Evolutionary conservation across 2,329 filamentous ascomycete genomes (phyloP).

Genomic region (Venturia asperata): DNA sequence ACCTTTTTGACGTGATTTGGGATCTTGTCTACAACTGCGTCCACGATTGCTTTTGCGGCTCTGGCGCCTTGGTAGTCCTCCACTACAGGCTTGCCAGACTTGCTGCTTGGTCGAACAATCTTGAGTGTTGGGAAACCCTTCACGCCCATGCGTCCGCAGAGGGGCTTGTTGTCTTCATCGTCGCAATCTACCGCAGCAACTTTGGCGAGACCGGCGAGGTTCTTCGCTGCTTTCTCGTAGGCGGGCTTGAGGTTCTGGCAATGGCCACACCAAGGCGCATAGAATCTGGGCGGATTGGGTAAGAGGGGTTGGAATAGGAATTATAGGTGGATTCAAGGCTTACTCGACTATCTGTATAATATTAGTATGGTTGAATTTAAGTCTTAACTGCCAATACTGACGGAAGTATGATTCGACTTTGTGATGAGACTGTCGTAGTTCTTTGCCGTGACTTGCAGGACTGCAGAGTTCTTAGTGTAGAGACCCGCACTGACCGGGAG

Average conservation of each 20-base stretch:
- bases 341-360: constrained; percentile 35
- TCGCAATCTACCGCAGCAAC: constrained; percentile 95
- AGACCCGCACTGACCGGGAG: constrained; percentile 60
- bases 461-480: constrained; percentile 80
- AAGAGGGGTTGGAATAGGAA: background rate
- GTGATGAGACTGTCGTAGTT: constrained; percentile 77
- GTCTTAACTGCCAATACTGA: constrained; percentile 42
- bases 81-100: constrained; percentile 65
- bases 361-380: constrained; percentile 19
- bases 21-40: constrained; percentile 78
- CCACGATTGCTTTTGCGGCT: constrained; percentile 77
- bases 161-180: constrained; percentile 80
- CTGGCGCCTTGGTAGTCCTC: constrained; percentile 87
- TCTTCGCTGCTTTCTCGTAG: constrained; percentile 88
- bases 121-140: constrained; percentile 95
- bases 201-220: constrained; percentile 83
- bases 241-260: constrained; percentile 93
- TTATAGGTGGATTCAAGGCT: constrained; percentile 21
- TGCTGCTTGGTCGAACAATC: constrained; percentile 80
- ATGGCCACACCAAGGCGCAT: constrained; percentile 96
- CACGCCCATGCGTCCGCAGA: constrained; percentile 80
- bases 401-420: constrained; percentile 84
- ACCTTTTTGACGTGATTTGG: constrained; percentile 83
- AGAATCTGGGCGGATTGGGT: constrained; percentile 67
- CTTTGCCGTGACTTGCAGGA: constrained; percentile 72